Evolutionary conservation across 2,329 filamentous ascomycete species (phyloP).

Genomic region (Botrytis aclada): DNA sequence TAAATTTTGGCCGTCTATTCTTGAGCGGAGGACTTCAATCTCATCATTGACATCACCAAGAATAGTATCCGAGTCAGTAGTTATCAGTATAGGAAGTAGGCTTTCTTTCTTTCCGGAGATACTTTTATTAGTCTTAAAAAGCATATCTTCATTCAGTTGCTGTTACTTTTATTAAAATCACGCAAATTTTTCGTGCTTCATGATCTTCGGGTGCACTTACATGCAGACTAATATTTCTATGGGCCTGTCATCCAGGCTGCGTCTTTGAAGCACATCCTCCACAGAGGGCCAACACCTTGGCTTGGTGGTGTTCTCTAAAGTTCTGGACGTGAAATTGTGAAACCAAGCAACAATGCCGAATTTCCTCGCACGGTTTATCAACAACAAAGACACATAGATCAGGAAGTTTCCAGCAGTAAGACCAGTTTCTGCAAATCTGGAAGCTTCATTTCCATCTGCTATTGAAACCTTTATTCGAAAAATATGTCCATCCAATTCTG

Average conservation of each 20-base stretch:
- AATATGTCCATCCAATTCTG: background rate
- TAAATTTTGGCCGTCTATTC: background rate
- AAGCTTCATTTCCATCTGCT: background rate
- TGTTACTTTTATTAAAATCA: background rate
- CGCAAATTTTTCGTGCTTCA: too few relatives aligned
- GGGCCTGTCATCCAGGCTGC: background rate
- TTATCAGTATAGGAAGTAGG: background rate
- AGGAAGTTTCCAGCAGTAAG: background rate
- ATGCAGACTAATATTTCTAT: background rate
- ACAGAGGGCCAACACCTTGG: background rate
- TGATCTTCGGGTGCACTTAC: background rate
- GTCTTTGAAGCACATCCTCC: background rate
- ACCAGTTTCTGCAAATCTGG: background rate
- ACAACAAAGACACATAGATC: background rate
- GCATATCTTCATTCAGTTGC: background rate
- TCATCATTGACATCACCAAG: background rate
- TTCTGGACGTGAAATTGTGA: background rate
- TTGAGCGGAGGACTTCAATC: background rate
- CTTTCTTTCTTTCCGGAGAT: background rate
- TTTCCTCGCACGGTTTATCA: too few relatives aligned
- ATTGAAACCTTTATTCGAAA: background rate
- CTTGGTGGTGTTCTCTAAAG: background rate
- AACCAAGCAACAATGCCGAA: background rate
- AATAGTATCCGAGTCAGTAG: background rate
- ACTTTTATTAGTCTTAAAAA: background rate